Conservation (phyloP, 2,329 filamentous ascomycete species). For the Chaetomium globosum region DNA sequence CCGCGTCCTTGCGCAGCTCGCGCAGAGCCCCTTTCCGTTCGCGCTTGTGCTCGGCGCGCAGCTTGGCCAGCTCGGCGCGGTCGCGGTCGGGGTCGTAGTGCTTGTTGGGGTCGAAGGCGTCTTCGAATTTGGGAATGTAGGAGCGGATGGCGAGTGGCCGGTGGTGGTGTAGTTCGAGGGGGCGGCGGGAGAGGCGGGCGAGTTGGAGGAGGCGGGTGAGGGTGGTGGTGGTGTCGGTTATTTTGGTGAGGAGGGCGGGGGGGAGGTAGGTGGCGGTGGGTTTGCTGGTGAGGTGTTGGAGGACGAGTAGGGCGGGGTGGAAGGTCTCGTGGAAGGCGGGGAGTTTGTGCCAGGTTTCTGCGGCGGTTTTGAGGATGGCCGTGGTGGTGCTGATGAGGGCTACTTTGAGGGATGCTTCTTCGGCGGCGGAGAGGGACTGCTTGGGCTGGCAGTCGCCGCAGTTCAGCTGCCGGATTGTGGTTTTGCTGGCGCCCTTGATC, state of each 20-base stretch:
- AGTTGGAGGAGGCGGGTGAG: slow-evolving; percentile 60
- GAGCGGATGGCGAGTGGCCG: slow-evolving; percentile 83
- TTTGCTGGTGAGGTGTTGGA: slow-evolving; percentile 64
- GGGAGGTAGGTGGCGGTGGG: slow-evolving; percentile 51
- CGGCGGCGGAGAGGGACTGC: slow-evolving; percentile 39
- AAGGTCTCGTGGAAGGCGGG: slow-evolving; percentile 80
- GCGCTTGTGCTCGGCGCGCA: slow-evolving; percentile 88
- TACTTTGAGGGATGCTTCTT: slow-evolving; percentile 50
- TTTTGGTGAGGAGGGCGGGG: slow-evolving; percentile 44
- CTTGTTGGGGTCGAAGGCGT: slow-evolving; percentile 88
- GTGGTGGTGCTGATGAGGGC: slow-evolving; percentile 65
- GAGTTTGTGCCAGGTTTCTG: slow-evolving; percentile 73
- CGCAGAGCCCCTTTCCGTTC: slow-evolving; percentile 94
- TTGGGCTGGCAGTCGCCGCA: slow-evolving; percentile 59
- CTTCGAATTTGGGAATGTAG: slow-evolving; percentile 92
- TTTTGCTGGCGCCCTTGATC: slow-evolving; percentile 49
- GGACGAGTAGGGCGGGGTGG: slow-evolving; percentile 59
- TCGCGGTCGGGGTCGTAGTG: slow-evolving; percentile 97
- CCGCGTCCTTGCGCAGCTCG: slow-evolving; percentile 91
- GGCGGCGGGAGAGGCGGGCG: slow-evolving; percentile 68
- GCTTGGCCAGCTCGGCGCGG: slow-evolving; percentile 79
- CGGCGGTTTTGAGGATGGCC: slow-evolving; percentile 66
- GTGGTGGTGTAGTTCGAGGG: slow-evolving; percentile 87
- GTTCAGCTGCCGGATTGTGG: slow-evolving; percentile 54
- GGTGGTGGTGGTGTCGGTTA: slow-evolving; percentile 49